These are phyloP conservation scores for Naematelia encephala DNA, from an alignment of 768 basidiomycete species.

Conservation along the genomic window DNA sequence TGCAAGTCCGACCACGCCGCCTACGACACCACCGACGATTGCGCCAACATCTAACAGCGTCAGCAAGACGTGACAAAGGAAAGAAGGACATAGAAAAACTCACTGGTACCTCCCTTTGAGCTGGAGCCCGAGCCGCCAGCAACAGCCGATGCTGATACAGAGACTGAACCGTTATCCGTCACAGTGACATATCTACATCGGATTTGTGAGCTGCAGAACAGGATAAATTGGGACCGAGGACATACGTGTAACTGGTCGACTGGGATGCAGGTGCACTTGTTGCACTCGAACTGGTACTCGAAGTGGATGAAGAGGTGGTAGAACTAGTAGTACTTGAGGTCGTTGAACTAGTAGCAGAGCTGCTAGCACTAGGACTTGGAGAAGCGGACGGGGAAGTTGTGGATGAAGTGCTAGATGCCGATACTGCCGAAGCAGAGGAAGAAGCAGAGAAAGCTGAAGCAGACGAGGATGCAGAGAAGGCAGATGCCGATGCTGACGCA, in stretches of 20 bases:
- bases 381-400: constrained; percentile 13
- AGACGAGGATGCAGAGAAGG: constrained; percentile 3
- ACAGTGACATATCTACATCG: constrained; percentile 5
- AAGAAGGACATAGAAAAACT: background rate
- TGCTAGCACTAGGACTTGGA: constrained; percentile 11
- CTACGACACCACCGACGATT: constrained; percentile 49
- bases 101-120: constrained; percentile 4
- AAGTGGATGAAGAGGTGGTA: constrained; percentile 8
- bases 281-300: constrained; percentile 7
- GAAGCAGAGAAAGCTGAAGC: constrained; percentile 10
- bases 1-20: constrained; percentile 40
- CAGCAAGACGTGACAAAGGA: background rate
- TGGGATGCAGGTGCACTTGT: constrained; percentile 1
- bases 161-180: constrained; percentile 3
- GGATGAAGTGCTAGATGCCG: constrained; percentile 13
- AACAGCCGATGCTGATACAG: constrained; percentile 8
- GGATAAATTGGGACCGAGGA: background rate
- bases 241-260: constrained; percentile 15
- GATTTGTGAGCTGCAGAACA: background rate
- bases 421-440: background rate
- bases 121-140: background rate
- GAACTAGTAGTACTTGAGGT: constrained; percentile 1
- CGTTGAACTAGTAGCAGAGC: constrained; percentile 9
- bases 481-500: constrained; percentile 11
- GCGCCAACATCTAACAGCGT: constrained; percentile 28